Conservation (phyloP, 345 rosid genomes). For the Brassica juncea region DNA sequence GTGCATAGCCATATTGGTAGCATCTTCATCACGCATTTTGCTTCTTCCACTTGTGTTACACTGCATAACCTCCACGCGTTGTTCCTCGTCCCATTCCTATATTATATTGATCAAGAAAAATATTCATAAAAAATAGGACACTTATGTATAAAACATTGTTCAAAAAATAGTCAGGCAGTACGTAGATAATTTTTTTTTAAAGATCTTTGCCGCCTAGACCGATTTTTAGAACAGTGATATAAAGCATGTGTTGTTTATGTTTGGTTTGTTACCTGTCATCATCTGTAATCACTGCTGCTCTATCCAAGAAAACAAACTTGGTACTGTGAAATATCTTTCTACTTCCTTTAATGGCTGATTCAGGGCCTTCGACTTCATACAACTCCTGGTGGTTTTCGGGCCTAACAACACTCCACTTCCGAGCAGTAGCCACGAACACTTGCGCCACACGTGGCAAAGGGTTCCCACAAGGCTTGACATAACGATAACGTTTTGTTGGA, state of each 20-base stretch:
- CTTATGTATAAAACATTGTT: not conserved
- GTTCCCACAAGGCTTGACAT: constrained; percentile 61
- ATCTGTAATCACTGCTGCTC: constrained; percentile 76
- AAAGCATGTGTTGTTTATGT: too few species aligned
- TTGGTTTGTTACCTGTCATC: constrained; percentile 39
- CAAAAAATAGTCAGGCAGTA: too few species aligned
- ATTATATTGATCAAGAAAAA: not conserved
- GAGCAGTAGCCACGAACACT: constrained; percentile 57
- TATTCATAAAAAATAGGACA: not conserved
- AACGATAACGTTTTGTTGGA: constrained; percentile 50
- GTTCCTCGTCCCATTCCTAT: constrained; percentile 20
- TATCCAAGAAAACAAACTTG: constrained; percentile 66
- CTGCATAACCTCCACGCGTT: constrained; percentile 81
- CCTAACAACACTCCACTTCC: constrained; percentile 48
- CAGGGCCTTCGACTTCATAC: constrained; percentile 64
- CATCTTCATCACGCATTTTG: constrained; percentile 69
- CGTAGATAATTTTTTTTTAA: too few species aligned
- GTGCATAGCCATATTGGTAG: constrained; percentile 75
- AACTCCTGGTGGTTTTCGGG: constrained; percentile 42
- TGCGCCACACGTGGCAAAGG: constrained; percentile 79
- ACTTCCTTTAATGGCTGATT: constrained; percentile 81
- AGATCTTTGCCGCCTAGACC: not conserved
- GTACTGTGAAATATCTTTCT: constrained; percentile 73
- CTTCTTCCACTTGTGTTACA: constrained; percentile 82
- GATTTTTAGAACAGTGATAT: not conserved